Evolutionary conservation across 108 stramenopile genomes (phyloP), one percentile per base, ranked within the genome.

Genomic region (Nitzschia sp.): DNA sequence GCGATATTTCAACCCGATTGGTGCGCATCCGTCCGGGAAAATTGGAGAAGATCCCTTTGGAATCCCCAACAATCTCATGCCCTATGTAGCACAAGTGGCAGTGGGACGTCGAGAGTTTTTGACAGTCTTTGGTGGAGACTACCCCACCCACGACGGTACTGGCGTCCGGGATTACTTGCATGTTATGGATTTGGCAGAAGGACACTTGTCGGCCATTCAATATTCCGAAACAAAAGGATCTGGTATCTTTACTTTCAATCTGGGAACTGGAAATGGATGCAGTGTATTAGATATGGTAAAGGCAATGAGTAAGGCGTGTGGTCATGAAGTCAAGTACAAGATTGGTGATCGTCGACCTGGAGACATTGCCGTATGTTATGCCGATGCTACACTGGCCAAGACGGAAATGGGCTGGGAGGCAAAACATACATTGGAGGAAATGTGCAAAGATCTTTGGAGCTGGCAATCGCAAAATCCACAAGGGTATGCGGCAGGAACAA

Each of bases 1-100:
- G 31, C 94, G 99, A 13, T 99, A 99, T 74, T 99, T 99, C 80
- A 99, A 99, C 82, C 99, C 99, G 18, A 92, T 96, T 27, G 99
- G 98, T 18, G 94, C 98, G 0, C 99, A 99, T 84, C 94, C 96
- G 11, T 90, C 86, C 32, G 98, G 99, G 1, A 77, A 82, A 48
- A 98, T 99, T 72, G 99, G 99, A 17, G 99, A 99, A 82, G 98
- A 98, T 85, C 99, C 99, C 24, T 74, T 88, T 80, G 98, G 88
- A 18, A 90, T 95, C 55, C 99, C 99, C 33, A 99, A 99, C 84
- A 98, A 98, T 80, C 86, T 99, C 61, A 97, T 98, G 96, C 99
- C 99, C 0, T 99, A 89, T 71, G 93, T 99, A 1, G 84, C 93
- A 9, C 99, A 99, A 82, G 99, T 99, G 42, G 96, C 96, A 3